Evolutionary conservation across 495 filamentous ascomycete genomes (phyloP).

Genomic region (Rostrohypoxylon terebratum): DNA sequence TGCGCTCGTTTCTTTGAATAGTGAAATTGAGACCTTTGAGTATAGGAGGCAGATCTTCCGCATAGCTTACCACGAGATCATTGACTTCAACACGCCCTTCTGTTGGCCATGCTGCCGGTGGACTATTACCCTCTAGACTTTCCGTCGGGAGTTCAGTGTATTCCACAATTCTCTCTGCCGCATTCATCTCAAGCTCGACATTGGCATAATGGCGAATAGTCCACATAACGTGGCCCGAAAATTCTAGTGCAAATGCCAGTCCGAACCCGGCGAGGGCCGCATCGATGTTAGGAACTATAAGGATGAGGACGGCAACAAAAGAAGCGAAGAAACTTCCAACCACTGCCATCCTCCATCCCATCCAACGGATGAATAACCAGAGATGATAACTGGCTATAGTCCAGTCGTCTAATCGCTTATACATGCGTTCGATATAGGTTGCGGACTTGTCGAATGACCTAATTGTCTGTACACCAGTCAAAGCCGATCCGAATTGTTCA

Average conservation of each 20-base stretch:
- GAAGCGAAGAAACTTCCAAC: conserved; percentile 77
- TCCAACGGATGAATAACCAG: conserved; percentile 80
- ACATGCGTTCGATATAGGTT: conserved; percentile 74
- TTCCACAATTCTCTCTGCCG: conserved; percentile 83
- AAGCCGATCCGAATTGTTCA: conserved; percentile 76
- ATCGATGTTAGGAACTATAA: conserved; percentile 72
- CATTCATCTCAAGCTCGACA: conserved; percentile 85
- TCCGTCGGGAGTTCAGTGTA: conserved; percentile 80
- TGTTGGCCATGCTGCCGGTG: conserved; percentile 83
- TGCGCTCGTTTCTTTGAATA: conserved; percentile 76
- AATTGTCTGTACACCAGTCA: conserved; percentile 79
- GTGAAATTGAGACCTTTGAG: conserved; percentile 79
- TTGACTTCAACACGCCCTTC: conserved; percentile 79
- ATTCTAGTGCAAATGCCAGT: conserved; percentile 69
- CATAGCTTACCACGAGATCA: conserved; percentile 80
- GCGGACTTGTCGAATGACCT: conserved; percentile 75
- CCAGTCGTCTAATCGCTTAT: conserved; percentile 72
- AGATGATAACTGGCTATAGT: conserved; percentile 71
- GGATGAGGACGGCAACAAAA: conserved; percentile 72
- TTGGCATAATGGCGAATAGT: conserved; percentile 71
- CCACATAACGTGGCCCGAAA: conserved; percentile 66
- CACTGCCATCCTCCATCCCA: conserved; percentile 75
- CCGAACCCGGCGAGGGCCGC: conserved; percentile 86
- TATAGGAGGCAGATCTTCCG: conserved; percentile 78
- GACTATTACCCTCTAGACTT: conserved; percentile 66